Evolutionary conservation across 1,139 yeast species (phyloP), one percentile per base, ranked within the genome.

Genomic region (Kluyveromyces sp.): DNA sequence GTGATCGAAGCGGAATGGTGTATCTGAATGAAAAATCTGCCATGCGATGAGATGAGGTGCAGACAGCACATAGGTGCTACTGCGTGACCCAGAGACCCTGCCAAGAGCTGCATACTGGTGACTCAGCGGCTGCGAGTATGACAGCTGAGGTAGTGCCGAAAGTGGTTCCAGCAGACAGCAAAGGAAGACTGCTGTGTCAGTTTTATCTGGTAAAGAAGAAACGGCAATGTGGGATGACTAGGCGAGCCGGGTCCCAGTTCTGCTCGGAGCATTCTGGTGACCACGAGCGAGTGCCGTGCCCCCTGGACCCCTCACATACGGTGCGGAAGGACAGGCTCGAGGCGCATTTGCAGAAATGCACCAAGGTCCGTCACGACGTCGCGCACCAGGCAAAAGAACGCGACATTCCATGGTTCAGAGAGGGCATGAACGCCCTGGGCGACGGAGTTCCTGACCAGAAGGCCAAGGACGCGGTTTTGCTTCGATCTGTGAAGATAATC

Each of bases 221-320:
- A n/a, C 49, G 63, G 36, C 47, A 50, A 32, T 60, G 64, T 40
- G 62, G 61, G 3, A 59, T 59, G 60, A 52, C 57, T 6, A 45
- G 55, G 29, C 39, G 43, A 4, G 38, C 39, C 1, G 48, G 41
- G 33, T 36, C 44, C 19, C 40, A 43, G 17, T 59, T 49, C 39
- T 60, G 64, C 43, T 45, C 53, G 0, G 63, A 59, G 33, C 64
- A 60, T 42, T 37, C 40, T 6, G 45, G 30, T 40, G 40, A 25
- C 46, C 41, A 34, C 43, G 49, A 42, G 44, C 42, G 52, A 19
- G 45, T 88, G 0, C 77, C 81, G 3, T 88, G 96, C 62, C 89
- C 96, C 0, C 58, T 82, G 29, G 95, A 87, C 57, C 77, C 81
- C 0, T 70, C 75, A 4, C 96, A 88, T 60, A 74, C 83, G 0